Base-by-base conservation (phyloP, 2,329 filamentous ascomycete species). In the Falciphora oryzae region DNA sequence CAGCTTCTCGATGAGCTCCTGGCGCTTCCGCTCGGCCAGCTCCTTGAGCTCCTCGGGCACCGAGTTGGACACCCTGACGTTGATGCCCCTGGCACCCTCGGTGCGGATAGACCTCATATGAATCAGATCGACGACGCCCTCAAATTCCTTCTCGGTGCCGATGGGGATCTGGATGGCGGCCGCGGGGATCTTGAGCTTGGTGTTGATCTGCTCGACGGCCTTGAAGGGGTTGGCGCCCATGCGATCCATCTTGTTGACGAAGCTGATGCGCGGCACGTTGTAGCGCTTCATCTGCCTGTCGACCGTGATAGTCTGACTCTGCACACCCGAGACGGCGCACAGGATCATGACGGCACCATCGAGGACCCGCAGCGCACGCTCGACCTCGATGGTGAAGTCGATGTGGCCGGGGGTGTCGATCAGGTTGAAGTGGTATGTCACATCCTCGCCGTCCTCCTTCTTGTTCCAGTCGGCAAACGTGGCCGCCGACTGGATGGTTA, bases 191-290 rank as follows among this genome's bases (percentile, higher is more conserved):
- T 93, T 93, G 68, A 99, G 86, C 80, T 99, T 99, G 72, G 89
- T 86, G 80, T 97, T 97, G 83, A 99, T 98, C 79, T 97, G 93
- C 57, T 99, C 94, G 65, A 99, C 88, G 11, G 93, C 93, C 79
- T 96, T 97, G 87, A 93, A 99, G 11, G 95, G 95, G 75, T 99
- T 98, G 69, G 95, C 92, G 66, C 95, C 95, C 90, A 97, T 97
- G 69, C 95, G 90, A 75, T 99, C 95, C 94, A 99, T 98, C 84
- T 99, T 99, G 83, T 99, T 99, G 75, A 99, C 88, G 74, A 99
- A 99, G 64, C 91, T 96, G 76, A 99, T 89, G 71, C 95, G 86
- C 67, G 95, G 95, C 68, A 99, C 89, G 74, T 98, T 94, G 83
- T 99, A 99, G 70, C 95, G 89, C 81, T 93, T 92, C 95, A 99